A percentile compares a stretch with the other conserved stretches of the same genome.
Evolutionary conservation across 306 rosid species (phyloP).

Genomic region (Cotoneaster glaucophyllus): DNA sequence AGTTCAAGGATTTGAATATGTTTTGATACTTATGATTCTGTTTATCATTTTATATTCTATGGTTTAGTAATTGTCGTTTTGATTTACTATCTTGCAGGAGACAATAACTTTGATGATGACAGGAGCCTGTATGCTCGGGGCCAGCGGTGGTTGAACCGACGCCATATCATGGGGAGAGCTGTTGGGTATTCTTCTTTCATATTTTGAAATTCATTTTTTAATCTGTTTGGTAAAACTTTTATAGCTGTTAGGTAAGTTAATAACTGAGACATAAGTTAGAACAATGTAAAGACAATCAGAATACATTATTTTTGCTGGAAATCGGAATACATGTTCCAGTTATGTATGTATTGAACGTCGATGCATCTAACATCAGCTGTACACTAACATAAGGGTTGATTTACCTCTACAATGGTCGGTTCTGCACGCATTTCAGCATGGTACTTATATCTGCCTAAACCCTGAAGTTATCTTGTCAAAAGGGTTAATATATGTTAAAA

Average conservation of each 20-base stretch:
- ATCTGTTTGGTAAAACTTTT: background rate
- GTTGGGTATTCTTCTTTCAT: conserved; percentile 40
- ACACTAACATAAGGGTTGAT: background rate
- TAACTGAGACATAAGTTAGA: background rate
- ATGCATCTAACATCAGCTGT: background rate
- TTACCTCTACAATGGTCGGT: background rate
- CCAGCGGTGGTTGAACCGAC: conserved; percentile 59
- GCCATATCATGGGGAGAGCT: conserved; percentile 72
- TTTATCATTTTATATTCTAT: background rate
- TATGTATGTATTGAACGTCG: no score
- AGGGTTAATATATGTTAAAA: background rate
- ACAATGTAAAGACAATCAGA: background rate
- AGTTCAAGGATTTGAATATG: background rate
- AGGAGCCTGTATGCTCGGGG: conserved; percentile 46
- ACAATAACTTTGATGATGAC: conserved; percentile 52
- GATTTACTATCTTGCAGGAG: conserved; percentile 43
- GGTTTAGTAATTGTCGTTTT: background rate
- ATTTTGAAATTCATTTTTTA: background rate
- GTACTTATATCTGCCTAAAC: no score
- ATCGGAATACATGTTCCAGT: no score
- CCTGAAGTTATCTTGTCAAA: background rate
- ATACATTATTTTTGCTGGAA: no score
- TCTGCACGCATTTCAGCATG: background rate
- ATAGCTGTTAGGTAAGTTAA: background rate
- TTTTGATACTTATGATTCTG: background rate